Evolutionary conservation across 1,284 basidiomycete species (phyloP).

Genomic region (Thelephora terrestris): DNA sequence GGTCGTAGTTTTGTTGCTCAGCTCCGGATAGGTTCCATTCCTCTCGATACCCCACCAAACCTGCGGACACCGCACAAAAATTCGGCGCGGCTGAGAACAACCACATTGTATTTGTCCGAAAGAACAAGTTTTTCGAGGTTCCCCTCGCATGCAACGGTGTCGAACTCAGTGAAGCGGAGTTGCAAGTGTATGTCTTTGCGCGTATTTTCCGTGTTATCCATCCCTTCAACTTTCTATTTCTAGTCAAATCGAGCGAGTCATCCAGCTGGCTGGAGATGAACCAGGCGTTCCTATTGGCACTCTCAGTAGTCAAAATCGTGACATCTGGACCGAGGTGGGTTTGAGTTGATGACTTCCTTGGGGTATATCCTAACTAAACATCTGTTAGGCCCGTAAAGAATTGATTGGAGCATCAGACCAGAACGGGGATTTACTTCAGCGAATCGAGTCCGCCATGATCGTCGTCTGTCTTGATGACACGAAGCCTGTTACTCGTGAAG

Average conservation of each 20-base stretch:
- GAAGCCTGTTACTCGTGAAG: constrained; percentile 72
- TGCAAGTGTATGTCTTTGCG: constrained; percentile 46
- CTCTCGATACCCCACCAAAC: constrained; percentile 75
- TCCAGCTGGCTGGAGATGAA: constrained; percentile 53
- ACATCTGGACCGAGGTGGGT: constrained; percentile 80
- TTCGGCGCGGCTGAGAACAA: constrained; percentile 73
- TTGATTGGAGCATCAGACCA: constrained; percentile 55
- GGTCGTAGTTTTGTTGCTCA: not conserved
- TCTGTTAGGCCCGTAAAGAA: constrained; percentile 45
- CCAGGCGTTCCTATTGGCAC: constrained; percentile 65
- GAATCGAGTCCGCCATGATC: constrained; percentile 87
- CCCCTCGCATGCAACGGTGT: constrained; percentile 55
- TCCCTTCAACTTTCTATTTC: not conserved
- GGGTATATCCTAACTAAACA: not conserved
- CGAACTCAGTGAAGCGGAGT: constrained; percentile 67
- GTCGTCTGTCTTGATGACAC: constrained; percentile 81
- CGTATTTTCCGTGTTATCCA: not conserved
- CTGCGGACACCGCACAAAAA: constrained; percentile 77
- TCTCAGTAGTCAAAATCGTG: constrained; percentile 83
- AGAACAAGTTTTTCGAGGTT: constrained; percentile 86
- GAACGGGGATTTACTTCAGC: constrained; percentile 64
- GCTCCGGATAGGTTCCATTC: constrained; percentile 67
- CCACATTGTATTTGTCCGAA: constrained; percentile 85
- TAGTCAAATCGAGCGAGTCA: constrained; percentile 75
- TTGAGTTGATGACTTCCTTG: not conserved